A percentile compares a stretch with the other conserved stretches of the same genome.
These are phyloP conservation scores for Ormosia semicastrata DNA, from an alignment of 306 rosid species.

Conservation along the genomic window DNA sequence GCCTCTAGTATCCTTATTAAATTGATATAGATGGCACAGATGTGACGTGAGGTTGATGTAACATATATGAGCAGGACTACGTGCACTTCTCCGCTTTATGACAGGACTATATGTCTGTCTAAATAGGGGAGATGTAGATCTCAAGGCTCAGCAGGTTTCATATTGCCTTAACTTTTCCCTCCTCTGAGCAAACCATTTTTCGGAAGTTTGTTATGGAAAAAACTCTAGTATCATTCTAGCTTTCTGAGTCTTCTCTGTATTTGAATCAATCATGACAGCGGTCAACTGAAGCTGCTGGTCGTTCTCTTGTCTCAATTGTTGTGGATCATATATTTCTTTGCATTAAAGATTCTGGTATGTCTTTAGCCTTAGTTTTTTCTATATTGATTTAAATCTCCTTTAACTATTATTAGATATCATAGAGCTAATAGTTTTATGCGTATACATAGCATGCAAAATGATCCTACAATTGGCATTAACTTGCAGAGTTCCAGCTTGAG, in stretches of 20 bases:
- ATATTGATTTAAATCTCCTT: conserved; percentile 13
- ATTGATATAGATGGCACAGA: not conserved
- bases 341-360: conserved; percentile 86
- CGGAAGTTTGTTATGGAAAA: conserved; percentile 12
- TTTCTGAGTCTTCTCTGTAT: conserved; percentile 33
- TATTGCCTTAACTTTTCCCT: conserved; percentile 18
- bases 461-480: conserved; percentile 33
- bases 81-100: conserved; percentile 94
- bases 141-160: conserved; percentile 70
- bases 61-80: conserved; percentile 65
- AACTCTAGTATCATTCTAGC: not conserved
- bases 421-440: not conserved
- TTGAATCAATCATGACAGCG: conserved; percentile 55
- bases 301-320: conserved; percentile 74
- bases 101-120: conserved; percentile 86
- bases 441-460: conserved; percentile 16
- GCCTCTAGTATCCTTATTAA: conserved; percentile 13
- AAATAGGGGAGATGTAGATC: conserved; percentile 83
- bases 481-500: conserved; percentile 94
- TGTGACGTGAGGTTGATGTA: conserved; percentile 15
- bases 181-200: conserved; percentile 17
- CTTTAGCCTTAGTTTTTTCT: conserved; percentile 10
- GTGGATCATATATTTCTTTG: conserved; percentile 95
- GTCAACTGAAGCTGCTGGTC: conserved; percentile 82
- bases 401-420: not conserved